Evolutionary conservation across 225 moss, liverwort and hornwort species (phyloP), one percentile per base, ranked within the genome.

Genomic region (Pleurozium schreberi): DNA sequence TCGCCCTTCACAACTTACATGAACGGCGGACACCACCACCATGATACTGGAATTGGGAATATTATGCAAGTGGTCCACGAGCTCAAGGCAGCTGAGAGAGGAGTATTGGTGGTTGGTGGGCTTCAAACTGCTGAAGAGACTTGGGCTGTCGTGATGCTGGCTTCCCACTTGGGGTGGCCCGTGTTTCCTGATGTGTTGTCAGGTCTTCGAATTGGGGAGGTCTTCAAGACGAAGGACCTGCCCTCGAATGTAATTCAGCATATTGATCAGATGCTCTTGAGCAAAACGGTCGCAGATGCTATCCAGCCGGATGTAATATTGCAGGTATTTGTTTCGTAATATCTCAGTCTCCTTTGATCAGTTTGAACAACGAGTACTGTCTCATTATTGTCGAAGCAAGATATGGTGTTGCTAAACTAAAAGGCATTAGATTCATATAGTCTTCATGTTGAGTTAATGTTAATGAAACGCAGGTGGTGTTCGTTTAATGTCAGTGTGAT

Each of bases 121-220:
- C 94, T 97, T 67, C 96, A 93, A 71, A 93, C 95, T 80, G 93
- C 95, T 18, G 95, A 96, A 83, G 99, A 99, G 92, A 99, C 96
- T 42, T 99, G 99, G 99, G 97, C 97, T 87, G 97, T 95, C 20
- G 93, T 96, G 65, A 91, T 99, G 88, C 95, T 99, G 91, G 97
- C 96, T 73, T 86, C 94, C 80, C 95, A 96, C 91, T 87, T 99
- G 80, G 96, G 97, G 47, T 99, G 97, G 97, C 97, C 99, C 52
- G 95, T 99, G 27, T 90, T 97, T 86, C 97, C 99, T 47, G 99
- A 99, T 82, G 94, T 99, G 34, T 62, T 97, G 83, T 99, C 99
- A 88, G 99, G 97, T 78, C 95, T 99, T 83, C 96, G 99, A 40
- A 90, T 96, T 52, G 97, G 97, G 47, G 88, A 92, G 65, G 92